Percentiles rank a stretch among this genome's conserved stretches.
Evolutionary conservation across 805 yeast genomes (phyloP).

Genomic region (Zygoascus biomembranicola): DNA sequence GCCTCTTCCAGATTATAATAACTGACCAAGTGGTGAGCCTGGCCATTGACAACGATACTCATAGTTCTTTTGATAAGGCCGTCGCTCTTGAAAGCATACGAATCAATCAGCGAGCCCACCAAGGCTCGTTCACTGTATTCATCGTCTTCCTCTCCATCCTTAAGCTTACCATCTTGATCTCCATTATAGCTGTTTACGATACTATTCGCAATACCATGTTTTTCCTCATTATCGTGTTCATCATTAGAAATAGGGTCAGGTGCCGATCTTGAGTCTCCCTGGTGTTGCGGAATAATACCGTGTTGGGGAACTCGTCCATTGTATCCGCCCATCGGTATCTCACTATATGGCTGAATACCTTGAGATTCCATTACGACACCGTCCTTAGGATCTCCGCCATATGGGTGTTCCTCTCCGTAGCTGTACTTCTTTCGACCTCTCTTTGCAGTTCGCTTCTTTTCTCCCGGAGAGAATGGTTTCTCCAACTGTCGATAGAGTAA

Average conservation of each 20-base stretch:
- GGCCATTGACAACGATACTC: constrained; percentile 45
- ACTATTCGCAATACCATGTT: background rate
- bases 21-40: constrained; percentile 54
- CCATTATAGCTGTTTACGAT: constrained; percentile 1
- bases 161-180: background rate
- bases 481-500: constrained; percentile 70
- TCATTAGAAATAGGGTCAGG: background rate
- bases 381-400: background rate
- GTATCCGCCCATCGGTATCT: background rate
- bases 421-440: constrained; percentile 7
- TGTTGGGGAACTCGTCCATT: background rate
- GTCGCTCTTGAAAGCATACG: constrained; percentile 56
- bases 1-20: constrained; percentile 77
- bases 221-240: background rate
- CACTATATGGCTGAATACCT: background rate
- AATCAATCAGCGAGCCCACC: constrained; percentile 50
- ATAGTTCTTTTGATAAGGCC: constrained; percentile 82
- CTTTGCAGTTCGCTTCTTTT: constrained; percentile 30
- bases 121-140: constrained; percentile 32
- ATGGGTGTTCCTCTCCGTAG: background rate
- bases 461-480: constrained; percentile 37
- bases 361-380: background rate
- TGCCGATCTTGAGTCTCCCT: background rate
- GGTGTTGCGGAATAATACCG: background rate
- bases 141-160: constrained; percentile 4